Evolutionary conservation across 768 basidiomycete species (phyloP).

Genomic region (Russula sp.): DNA sequence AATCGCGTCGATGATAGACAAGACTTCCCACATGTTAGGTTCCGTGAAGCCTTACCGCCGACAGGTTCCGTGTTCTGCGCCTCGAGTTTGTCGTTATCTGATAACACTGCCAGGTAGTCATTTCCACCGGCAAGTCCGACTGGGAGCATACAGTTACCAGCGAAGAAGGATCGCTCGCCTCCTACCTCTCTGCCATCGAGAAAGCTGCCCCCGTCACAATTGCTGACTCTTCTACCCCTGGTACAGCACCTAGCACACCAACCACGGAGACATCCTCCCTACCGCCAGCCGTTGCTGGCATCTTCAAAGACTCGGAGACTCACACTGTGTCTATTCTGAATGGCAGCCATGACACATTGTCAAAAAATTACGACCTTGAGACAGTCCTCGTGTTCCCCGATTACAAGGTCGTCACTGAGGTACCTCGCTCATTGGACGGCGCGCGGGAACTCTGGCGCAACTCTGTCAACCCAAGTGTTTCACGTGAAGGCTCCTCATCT

Average conservation of each 20-base stretch:
- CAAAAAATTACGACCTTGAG: conserved; percentile 54
- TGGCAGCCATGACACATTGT: conserved; percentile 70
- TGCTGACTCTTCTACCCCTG: not conserved
- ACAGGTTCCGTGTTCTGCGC: conserved; percentile 41
- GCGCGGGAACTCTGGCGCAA: conserved; percentile 63
- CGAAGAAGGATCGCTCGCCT: conserved; percentile 62
- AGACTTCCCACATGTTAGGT: conserved; percentile 76
- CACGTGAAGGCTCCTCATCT: conserved; percentile 38
- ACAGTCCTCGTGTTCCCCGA: conserved; percentile 90
- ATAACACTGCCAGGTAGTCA: conserved; percentile 50
- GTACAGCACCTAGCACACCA: conserved; percentile 24
- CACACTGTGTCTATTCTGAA: conserved; percentile 67
- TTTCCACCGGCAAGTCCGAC: conserved; percentile 85
- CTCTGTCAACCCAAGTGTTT: conserved; percentile 52
- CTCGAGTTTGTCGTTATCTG: conserved; percentile 6
- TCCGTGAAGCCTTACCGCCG: conserved; percentile 77
- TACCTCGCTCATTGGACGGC: conserved; percentile 54
- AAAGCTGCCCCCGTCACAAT: conserved; percentile 10
- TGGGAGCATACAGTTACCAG: conserved; percentile 80
- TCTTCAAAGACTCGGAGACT: conserved; percentile 51
- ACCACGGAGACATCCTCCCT: not conserved
- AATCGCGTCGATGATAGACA: conserved; percentile 60
- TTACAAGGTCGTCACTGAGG: conserved; percentile 73
- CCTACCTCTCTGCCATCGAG: conserved; percentile 35
- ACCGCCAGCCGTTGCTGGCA: conserved; percentile 36